Percentiles rank a stretch among this genome's conserved stretches.
Evolutionary conservation across 2,329 filamentous ascomycete genomes (phyloP).

Genomic region (Colletotrichum incanum): DNA sequence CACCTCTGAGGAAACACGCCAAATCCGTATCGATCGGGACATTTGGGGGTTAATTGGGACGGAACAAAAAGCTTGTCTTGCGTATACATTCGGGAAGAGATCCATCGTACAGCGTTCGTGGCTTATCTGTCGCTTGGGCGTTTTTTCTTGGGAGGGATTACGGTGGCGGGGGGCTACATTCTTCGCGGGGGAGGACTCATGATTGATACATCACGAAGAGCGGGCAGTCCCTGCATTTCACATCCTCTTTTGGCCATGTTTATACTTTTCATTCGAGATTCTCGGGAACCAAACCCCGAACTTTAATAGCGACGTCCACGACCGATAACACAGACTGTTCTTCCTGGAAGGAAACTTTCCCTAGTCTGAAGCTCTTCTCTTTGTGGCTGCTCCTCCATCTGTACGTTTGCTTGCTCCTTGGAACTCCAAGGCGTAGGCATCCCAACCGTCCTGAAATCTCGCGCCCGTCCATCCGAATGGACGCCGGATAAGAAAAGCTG

Average conservation of each 20-base stretch:
- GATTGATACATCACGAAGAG: constrained; percentile 35
- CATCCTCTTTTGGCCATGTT: constrained; percentile 25
- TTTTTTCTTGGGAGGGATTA: constrained; percentile 10
- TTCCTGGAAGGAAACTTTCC: neutral
- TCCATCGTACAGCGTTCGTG: constrained; percentile 25
- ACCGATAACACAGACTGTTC: constrained; percentile 25
- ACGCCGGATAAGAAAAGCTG: neutral
- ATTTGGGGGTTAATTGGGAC: constrained; percentile 26
- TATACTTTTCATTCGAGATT: constrained; percentile 22
- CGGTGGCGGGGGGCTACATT: constrained; percentile 11
- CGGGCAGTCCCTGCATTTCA: constrained; percentile 24
- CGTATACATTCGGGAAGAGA: neutral
- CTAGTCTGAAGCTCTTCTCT: constrained; percentile 15
- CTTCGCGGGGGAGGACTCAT: constrained; percentile 9
- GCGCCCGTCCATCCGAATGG: neutral
- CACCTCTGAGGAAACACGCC: constrained; percentile 20
- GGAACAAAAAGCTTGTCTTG: neutral
- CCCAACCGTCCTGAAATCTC: constrained; percentile 24
- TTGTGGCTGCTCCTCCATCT: constrained; percentile 22
- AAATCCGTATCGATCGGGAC: constrained; percentile 31
- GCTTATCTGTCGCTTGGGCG: constrained; percentile 4
- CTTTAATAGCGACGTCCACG: constrained; percentile 15
- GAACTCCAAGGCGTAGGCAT: constrained; percentile 14
- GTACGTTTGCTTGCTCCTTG: neutral
- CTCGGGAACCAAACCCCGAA: constrained; percentile 31